Evolutionary conservation across 1,139 yeast genomes (phyloP), one percentile per base, ranked within the genome.

Genomic region (Suhomyces choctaworum): DNA sequence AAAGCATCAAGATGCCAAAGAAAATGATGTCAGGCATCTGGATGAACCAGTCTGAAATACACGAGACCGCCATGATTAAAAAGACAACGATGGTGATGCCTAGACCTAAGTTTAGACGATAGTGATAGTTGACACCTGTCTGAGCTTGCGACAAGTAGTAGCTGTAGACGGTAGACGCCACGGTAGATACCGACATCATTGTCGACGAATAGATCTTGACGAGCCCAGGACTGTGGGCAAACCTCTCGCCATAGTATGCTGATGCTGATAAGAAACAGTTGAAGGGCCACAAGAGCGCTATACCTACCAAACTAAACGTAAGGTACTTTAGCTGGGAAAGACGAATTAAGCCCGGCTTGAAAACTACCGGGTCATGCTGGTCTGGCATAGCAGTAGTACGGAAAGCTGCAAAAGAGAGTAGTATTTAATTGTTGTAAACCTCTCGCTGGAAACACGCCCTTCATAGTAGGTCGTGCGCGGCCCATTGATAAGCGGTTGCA

Each of bases 241-340:
- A 82, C 32, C 92, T 61, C 35, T 75, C 76, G 23, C 78, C 77
- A 54, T 88, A 88, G 59, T 86, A 89, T 4, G 86, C 85, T 0
- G 95, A 76, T 0, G 97, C 96, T 1, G 95, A 81, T 7, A 92
- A 64, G 48, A 89, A 82, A 47, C 95, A 80, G 65, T 92, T 92
- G 97, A 97, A 92, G 0, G 98, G 97, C 97, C 97, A 92, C 26
- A 92, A 69, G 24, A 85, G 64, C 0, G 92, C 82, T 6, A 84
- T 65, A 0, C 96, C 97, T 8, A 86, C 71, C n/a, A 77, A 49
- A 20, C 81, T 56, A 51, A 82, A 87, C 0, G 94, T 77, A 13
- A 73, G 29, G 52, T 86, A 87, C 35, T 73, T 73, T 16, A 80
- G 54, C 36, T 62, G 66, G 1, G 72, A 58, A 12, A 73, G 49